Evolutionary conservation across 768 basidiomycete species (phyloP).

Genomic region (Royoungia palumana): DNA sequence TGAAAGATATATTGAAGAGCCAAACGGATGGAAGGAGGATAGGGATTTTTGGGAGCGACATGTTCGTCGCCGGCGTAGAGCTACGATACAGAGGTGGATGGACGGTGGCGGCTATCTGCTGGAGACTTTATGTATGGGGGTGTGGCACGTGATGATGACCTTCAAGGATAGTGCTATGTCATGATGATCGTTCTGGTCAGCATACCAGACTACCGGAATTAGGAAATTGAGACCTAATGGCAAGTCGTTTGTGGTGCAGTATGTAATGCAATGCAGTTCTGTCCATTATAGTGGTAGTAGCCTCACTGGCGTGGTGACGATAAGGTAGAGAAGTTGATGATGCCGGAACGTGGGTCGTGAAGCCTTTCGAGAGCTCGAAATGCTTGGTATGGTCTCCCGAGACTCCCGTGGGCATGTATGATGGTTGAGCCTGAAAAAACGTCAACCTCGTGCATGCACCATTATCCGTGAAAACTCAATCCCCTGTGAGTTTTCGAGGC

Average conservation of each 20-base stretch:
- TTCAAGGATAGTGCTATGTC: not conserved
- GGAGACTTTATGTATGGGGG: constrained; percentile 9
- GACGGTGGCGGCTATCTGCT: not conserved
- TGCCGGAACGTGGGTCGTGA: no score
- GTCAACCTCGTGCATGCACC: no score
- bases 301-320: not conserved
- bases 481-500: no score
- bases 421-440: no score
- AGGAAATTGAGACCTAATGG: not conserved
- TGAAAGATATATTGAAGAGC: constrained; percentile 29
- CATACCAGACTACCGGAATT: not conserved
- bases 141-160: constrained; percentile 17
- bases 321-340: not conserved
- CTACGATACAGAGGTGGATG: not conserved
- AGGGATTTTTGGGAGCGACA: constrained; percentile 19
- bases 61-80: not conserved
- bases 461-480: no score
- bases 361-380: not conserved
- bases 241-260: not conserved
- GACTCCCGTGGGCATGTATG: no score
- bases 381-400: not conserved
- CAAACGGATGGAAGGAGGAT: constrained; percentile 26
- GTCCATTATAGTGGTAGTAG: not conserved
- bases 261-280: not conserved
- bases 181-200: not conserved